Evolutionary conservation across 345 rosid species (phyloP), one percentile per base, ranked within the genome.

Genomic region (Pistacia integerrima): DNA sequence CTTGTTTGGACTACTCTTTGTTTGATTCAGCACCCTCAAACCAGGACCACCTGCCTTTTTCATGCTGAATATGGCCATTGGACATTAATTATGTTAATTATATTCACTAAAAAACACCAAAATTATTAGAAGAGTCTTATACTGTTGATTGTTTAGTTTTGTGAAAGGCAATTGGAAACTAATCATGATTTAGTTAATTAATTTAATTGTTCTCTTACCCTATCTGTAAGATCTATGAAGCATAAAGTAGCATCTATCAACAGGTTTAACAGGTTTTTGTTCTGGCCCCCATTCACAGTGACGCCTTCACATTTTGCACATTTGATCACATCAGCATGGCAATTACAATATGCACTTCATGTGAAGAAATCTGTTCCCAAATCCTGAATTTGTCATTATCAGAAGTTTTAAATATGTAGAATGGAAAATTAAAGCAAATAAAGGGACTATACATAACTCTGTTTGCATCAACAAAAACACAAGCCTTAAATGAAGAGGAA

Each of bases 31-130:
- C 67, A 52, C 58, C 75, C 61, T 58, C 80, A 77, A 78, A 63
- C 67, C 57, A 62, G 84, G 81, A 77, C 86, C 91, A 85, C 88
- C 72, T 72, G 83, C 72, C 20, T 57, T 52, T 69, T 68, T 30
- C n/a, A 48, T 38, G 28, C 46, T 11, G 35, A 20, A 63, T 49
- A 54, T 28, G 44, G 60, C 59, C 55, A 49, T 13, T 63, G 73
- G 67, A 61, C 74, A 76, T 7, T 64, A 51, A 28, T 60, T 78
- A 1, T 6, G 9, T 41, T 41, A 41, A 38, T 38, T 5, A 8
- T 41, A 22, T 73, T 63, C 36, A 33, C 64, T 36, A 58, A 48
- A 56, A 62, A 49, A 64, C 70, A 41, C 33, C 61, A 74, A 73
- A 71, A 36, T 69, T 70, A 64, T 59, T 64, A 54, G 36, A 68